phyloP scores from a whole-genome alignment of 305 asterid genomes.

The Nicotiana rustica region DNA sequence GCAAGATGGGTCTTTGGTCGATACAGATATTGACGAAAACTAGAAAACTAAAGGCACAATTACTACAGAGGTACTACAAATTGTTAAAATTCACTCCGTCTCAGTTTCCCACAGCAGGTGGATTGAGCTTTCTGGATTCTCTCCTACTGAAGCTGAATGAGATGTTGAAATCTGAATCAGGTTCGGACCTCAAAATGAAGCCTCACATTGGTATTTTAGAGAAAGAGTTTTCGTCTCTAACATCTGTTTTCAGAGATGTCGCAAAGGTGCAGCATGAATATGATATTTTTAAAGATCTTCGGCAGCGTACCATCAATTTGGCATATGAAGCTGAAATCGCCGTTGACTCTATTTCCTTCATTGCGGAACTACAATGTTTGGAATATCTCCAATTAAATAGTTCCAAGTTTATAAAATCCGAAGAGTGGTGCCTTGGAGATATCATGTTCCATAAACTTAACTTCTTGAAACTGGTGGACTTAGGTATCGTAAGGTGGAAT shows the following conservation, averaged over 20 bases:
- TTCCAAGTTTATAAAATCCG: too few species aligned
- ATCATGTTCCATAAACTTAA: neutral
- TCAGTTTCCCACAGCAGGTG: neutral
- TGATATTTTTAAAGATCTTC: neutral
- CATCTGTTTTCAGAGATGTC: neutral
- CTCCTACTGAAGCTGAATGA: neutral
- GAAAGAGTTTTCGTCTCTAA: neutral
- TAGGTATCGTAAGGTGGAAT: neutral
- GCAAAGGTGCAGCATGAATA: neutral
- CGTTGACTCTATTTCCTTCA: neutral
- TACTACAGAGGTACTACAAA: neutral
- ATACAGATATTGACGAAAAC: neutral
- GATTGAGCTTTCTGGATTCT: neutral
- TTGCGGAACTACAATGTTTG: neutral
- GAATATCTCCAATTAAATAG: neutral
- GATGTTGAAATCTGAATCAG: neutral
- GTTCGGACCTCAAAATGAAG: neutral
- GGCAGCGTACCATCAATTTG: neutral
- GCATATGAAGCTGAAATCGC: neutral
- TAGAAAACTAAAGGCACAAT: neutral
- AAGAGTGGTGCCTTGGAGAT: neutral
- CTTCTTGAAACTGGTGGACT: neutral
- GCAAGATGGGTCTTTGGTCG: neutral
- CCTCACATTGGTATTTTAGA: neutral
- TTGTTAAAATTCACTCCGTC: neutral